Base-by-base conservation (phyloP, 2,329 filamentous ascomycete genomes). In the Colletotrichum horii region DNA sequence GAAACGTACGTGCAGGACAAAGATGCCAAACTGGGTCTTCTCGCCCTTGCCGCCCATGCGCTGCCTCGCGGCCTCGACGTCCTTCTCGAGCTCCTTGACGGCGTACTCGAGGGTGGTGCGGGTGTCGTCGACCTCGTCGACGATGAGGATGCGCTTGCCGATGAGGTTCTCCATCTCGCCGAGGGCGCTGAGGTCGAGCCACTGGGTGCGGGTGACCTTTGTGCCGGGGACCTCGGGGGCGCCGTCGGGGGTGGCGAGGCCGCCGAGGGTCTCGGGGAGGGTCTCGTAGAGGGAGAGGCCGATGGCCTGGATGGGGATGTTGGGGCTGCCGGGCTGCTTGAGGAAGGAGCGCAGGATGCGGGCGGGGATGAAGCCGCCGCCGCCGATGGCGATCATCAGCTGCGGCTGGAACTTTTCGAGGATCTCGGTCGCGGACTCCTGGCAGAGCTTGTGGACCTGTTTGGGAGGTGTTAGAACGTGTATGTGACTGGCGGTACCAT, bases 231-330 rank as follows among this genome's bases (percentile, higher is more conserved):
- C 87, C 87, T 99, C 97, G 81, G 95, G 89, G 75, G 87, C 85
- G n/a, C 66, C 74, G 66, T 58, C 55, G 12, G 55, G 85, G 75
- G 87, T 87, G 66, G 80, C 80, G 74, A 86, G 84, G 73, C 89
- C 87, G 74, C 91, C 89, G 77, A 90, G 89, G 76, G 88, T 88
- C 66, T 86, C 81, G 76, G 89, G 83, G 64, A 98, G 93, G 78
- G 93, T 90, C 88, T 99, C 97, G 89, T 99, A 99, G 71, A 99
- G 93, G 26, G 96, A 98, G 78, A 99, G 94, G 65, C 97, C 97
- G 85, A 99, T 99, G 78, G 97, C 97, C 90, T 99, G 97, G 86
- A 99, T 99, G 79, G 97, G 96, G 82, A 99, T 99, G 89, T 99
- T 99, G 86, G 96, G 93, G 77, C 89, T 91, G 80, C 94, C 95